phyloP scores from a whole-genome alignment of 345 rosid species.

The Syzygium aqueum region DNA sequence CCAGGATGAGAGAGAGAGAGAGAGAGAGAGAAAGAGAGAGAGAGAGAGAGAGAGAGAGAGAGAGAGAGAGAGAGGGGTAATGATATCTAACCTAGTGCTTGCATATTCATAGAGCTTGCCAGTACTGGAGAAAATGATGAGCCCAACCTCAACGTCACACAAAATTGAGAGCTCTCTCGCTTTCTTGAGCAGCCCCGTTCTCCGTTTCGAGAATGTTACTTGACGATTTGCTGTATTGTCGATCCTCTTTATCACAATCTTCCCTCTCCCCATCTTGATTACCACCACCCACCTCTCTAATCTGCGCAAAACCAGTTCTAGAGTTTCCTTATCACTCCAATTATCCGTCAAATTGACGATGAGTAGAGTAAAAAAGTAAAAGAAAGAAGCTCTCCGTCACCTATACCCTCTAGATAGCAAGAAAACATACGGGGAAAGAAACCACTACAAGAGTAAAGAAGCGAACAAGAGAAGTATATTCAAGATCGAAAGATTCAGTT shows the following conservation, averaged over 20 bases:
- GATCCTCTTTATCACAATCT: conserved; percentile 42
- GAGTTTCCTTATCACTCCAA: not conserved
- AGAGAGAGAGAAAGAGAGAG: not conserved
- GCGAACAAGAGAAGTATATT: not conserved
- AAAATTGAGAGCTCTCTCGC: conserved; percentile 45
- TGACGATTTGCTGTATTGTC: conserved; percentile 52
- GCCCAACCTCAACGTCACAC: conserved; percentile 47
- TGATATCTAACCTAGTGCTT: conserved; percentile 32
- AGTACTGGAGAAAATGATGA: conserved; percentile 43
- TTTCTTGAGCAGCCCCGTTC: conserved; percentile 40
- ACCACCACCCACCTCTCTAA: not conserved
- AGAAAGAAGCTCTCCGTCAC: not conserved
- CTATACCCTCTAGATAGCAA: not conserved
- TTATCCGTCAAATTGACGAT: not conserved
- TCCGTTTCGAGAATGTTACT: conserved; percentile 46
- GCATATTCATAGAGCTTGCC: conserved; percentile 44
- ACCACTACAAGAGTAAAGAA: not conserved
- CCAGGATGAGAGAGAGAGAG: too few species aligned
- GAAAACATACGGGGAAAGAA: not conserved
- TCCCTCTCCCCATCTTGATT: conserved; percentile 47
- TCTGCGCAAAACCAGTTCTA: not conserved
- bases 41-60: not conserved
- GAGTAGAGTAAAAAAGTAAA: not conserved
- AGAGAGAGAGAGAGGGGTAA: not conserved
- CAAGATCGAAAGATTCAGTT: not conserved